Base-by-base conservation (phyloP, 106 monocot genomes). In the Allium cepa region DNA sequence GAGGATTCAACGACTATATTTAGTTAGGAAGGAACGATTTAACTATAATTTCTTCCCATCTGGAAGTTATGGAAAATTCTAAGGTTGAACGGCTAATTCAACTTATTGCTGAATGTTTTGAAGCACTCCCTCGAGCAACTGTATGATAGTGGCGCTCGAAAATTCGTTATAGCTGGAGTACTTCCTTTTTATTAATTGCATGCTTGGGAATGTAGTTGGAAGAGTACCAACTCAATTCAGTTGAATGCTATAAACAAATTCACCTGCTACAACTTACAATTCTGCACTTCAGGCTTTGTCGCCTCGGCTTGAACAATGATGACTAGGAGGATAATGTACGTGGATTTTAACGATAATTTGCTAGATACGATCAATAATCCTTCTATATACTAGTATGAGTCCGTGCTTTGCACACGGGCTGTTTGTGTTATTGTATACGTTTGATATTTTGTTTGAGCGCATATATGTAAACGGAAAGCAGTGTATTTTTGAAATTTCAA, bases 331-430 rank as follows among this genome's bases (percentile, higher is more conserved):
- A 28, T 62, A 8, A 46, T 45, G 10, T 62, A 62, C 26, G 12
- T 62, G 62, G 62, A 62, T 14, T 45, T 62, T 5, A 9, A 62
- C 7, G 36, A 45, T 10, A 45, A 62, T 14, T 45, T 62, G 46
- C 62, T 62, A 8, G 62, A 62, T 15, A 62, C 45, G 62, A 62
- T 62, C 62, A 62, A 62, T 15, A 62, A 62, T 62, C 62, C 62
- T 62, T 2, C 36, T 14, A 22, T n/a, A n/a, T n/a, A n/a, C n/a
- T n/a, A n/a, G n/a, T n/a, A n/a, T n/a, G n/a, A n/a, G n/a, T n/a
- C n/a, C n/a, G n/a, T n/a, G n/a, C n/a, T n/a, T n/a, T n/a, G n/a
- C n/a, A n/a, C n/a, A n/a, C n/a, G n/a, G n/a, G n/a, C n/a, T n/a
- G n/a, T n/a, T n/a, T n/a, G n/a, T n/a, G n/a, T n/a, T n/a, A n/a